Conservation (phyloP, 306 rosid genomes). For the Quercus wislizeni region DNA sequence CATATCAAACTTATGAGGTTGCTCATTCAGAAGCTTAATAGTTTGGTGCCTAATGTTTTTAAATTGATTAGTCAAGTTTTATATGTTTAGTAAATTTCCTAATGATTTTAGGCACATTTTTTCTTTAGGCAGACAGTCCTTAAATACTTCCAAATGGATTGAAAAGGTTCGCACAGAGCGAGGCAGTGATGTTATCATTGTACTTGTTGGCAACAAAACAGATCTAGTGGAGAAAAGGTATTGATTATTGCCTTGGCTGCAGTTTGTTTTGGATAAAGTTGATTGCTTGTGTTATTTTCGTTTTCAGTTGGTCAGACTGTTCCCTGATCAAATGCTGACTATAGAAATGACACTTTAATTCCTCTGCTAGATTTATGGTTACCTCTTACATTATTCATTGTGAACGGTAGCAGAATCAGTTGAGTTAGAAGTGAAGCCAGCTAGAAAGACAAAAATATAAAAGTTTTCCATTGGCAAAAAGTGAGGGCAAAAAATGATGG, state of each 20-base stretch:
- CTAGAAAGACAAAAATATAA: not conserved
- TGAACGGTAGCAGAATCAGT: not conserved
- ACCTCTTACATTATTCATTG: not conserved
- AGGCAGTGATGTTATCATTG: conserved; percentile 84
- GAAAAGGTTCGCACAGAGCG: conserved; percentile 92
- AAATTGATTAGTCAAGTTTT: no score
- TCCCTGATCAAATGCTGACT: not conserved
- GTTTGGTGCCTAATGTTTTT: no score
- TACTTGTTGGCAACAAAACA: conserved; percentile 88
- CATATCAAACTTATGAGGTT: no score
- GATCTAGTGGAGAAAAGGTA: conserved; percentile 96
- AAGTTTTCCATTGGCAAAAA: not conserved
- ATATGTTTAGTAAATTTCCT: no score
- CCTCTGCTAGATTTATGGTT: not conserved
- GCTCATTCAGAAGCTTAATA: no score
- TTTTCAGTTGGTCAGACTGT: not conserved
- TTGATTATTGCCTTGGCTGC: not conserved
- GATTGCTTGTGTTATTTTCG: not conserved
- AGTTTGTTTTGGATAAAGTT: not conserved
- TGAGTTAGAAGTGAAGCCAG: not conserved
- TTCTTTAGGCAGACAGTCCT: conserved; percentile 63
- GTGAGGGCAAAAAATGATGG: not conserved
- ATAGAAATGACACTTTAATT: not conserved
- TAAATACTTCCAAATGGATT: conserved; percentile 81
- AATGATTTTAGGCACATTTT: not conserved